These are phyloP conservation scores for Penicillium brasilianum DNA, from an alignment of 2,329 filamentous ascomycete genomes.

Conservation along the genomic window DNA sequence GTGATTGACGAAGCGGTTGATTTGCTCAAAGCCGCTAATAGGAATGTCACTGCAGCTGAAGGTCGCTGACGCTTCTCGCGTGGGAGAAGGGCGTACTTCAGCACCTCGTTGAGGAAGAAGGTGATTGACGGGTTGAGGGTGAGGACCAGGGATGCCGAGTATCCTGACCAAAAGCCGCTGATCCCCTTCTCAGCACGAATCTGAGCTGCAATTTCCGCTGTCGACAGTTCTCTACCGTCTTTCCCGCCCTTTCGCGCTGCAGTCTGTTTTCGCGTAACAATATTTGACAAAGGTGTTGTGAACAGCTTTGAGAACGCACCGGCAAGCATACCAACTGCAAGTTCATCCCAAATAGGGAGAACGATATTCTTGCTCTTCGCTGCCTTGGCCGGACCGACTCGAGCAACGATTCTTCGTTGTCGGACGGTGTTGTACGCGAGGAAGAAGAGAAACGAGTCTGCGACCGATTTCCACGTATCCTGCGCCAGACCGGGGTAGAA, in stretches of 20 bases:
- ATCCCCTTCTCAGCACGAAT: slow-evolving; percentile 74
- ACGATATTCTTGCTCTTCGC: slow-evolving; percentile 35
- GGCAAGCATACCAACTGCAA: slow-evolving; percentile 71
- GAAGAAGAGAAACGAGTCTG: slow-evolving; percentile 86
- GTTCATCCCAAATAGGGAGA: slow-evolving; percentile 71
- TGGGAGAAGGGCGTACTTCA: slow-evolving; percentile 66
- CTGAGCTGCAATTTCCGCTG: slow-evolving; percentile 64
- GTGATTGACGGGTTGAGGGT: slow-evolving; percentile 87
- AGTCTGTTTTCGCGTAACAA: slow-evolving; percentile 82
- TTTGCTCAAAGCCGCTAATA: slow-evolving; percentile 78
- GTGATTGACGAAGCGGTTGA: slow-evolving; percentile 75
- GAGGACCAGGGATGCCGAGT: slow-evolving; percentile 77
- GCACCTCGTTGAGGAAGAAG: slow-evolving; percentile 77
- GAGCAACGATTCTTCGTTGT: slow-evolving; percentile 50
- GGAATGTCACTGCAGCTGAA: slow-evolving; percentile 61
- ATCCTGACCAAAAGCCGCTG: slow-evolving; percentile 83
- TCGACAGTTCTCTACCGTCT: slow-evolving; percentile 35
- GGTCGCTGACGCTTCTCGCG: slow-evolving; percentile 59
- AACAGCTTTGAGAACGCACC: slow-evolving; percentile 76
- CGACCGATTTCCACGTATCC: slow-evolving; percentile 69
- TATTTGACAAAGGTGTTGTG: slow-evolving; percentile 80
- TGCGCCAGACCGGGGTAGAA: slow-evolving; percentile 71
- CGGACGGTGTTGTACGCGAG: slow-evolving; percentile 71
- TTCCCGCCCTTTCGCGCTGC: slow-evolving; percentile 38
- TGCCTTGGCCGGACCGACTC: slow-evolving; percentile 28